phyloP scores from a whole-genome alignment of 1,139 yeast genomes.

The Nakaseomyces bracarensis region DNA sequence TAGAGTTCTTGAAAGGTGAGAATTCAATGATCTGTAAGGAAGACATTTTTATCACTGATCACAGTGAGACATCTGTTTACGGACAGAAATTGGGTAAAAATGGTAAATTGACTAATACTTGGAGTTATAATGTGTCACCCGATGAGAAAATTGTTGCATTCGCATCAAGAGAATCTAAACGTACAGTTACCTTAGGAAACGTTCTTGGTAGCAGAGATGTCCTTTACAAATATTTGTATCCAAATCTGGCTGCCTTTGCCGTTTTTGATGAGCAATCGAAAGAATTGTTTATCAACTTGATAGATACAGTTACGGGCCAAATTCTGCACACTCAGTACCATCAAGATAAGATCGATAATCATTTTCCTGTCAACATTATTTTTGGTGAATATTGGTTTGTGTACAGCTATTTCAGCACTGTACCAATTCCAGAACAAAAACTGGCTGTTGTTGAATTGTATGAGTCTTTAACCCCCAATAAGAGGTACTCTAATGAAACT shows the following conservation, averaged over 20 bases:
- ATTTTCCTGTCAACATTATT: constrained; percentile 43
- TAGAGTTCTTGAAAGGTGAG: constrained; percentile 6
- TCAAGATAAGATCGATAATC: constrained; percentile 33
- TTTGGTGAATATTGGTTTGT: constrained; percentile 83
- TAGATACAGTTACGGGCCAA: constrained; percentile 68
- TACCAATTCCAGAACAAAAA: constrained; percentile 43
- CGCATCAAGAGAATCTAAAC: constrained; percentile 36
- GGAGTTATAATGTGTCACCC: constrained; percentile 27
- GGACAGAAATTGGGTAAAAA: constrained; percentile 24
- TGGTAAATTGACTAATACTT: constrained; percentile 26
- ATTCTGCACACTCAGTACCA: constrained; percentile 44
- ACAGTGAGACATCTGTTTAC: constrained; percentile 19
- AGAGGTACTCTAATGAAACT: constrained; percentile 27
- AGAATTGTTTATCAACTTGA: constrained; percentile 40
- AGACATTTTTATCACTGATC: constrained; percentile 21
- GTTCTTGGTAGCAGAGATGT: constrained; percentile 66
- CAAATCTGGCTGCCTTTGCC: constrained; percentile 53
- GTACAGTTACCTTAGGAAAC: constrained; percentile 60
- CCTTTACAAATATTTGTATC: constrained; percentile 75
- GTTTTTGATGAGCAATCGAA: constrained; percentile 34
- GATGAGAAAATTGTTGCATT: constrained; percentile 36
- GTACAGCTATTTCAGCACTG: constrained; percentile 51
- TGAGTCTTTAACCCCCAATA: constrained; percentile 50
- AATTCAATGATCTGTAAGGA: not conserved
- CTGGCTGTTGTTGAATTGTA: constrained; percentile 70